Evolutionary conservation across 2,329 filamentous ascomycete genomes (phyloP).

Genomic region (Tolypocladium amazonense): DNA sequence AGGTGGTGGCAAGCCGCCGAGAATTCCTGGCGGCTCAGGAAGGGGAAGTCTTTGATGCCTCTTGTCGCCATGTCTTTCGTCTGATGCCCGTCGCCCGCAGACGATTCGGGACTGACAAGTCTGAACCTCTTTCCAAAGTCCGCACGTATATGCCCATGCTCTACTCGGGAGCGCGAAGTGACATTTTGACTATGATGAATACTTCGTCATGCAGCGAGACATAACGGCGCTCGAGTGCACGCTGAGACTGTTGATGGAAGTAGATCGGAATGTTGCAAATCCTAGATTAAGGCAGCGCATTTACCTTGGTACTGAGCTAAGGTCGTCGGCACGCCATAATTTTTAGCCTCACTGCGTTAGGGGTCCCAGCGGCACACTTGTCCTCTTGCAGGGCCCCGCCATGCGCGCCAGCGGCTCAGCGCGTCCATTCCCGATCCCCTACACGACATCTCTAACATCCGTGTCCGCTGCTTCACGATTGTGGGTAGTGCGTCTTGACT

Average conservation of each 20-base stretch:
- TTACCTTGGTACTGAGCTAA: neutral
- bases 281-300: neutral
- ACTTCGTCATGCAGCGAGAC: neutral
- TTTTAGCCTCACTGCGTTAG: neutral
- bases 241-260: neutral
- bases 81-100: neutral
- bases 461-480: neutral
- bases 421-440: neutral
- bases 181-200: neutral
- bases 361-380: neutral
- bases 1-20: constrained; percentile 52
- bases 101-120: neutral
- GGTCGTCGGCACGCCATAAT: neutral
- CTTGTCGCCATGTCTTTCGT: neutral
- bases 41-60: constrained; percentile 47
- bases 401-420: neutral
- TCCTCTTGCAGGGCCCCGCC: neutral
- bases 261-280: neutral
- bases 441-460: neutral
- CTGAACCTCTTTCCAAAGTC: neutral
- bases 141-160: neutral
- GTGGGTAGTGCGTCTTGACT: neutral
- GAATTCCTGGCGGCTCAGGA: constrained; percentile 52
- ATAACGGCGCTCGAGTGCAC: neutral
- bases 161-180: neutral